Evolutionary conservation across 495 filamentous ascomycete genomes (phyloP).

Genomic region (Platismatia glauca): DNA sequence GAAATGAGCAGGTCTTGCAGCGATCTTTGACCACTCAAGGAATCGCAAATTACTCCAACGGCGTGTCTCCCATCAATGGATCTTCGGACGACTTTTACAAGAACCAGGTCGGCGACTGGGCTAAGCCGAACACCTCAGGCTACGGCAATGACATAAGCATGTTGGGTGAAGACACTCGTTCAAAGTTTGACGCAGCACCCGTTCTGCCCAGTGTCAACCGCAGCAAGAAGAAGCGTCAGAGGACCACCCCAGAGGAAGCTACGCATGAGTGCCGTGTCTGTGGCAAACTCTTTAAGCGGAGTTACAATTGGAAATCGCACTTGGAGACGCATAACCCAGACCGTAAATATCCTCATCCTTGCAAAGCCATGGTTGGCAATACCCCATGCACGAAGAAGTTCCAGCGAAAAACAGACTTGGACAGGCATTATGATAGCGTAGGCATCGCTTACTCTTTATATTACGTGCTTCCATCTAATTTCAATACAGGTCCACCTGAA

Average conservation of each 20-base stretch:
- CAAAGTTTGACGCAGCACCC: slow-evolving; percentile 19
- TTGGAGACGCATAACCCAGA: slow-evolving; percentile 81
- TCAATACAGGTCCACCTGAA: slow-evolving; percentile 56
- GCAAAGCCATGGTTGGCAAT: slow-evolving; percentile 46
- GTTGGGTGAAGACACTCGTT: slow-evolving; percentile 16
- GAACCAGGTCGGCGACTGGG: slow-evolving; percentile 13
- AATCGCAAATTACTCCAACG: slow-evolving; percentile 18
- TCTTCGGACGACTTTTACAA: slow-evolving; percentile 25
- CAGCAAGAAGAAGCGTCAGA: slow-evolving; percentile 39
- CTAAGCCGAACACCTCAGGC: slow-evolving; percentile 12
- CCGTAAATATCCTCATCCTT: slow-evolving; percentile 60
- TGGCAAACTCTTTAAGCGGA: slow-evolving; percentile 71
- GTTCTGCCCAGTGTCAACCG: slow-evolving; percentile 24
- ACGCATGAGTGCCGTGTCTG: slow-evolving; percentile 71
- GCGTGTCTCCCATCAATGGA: slow-evolving; percentile 17
- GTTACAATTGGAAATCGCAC: slow-evolving; percentile 87
- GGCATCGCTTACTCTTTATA: slow-evolving; percentile 25
- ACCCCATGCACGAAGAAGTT: slow-evolving; percentile 57
- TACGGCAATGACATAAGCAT: slow-evolving; percentile 14
- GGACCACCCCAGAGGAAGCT: slow-evolving; percentile 65
- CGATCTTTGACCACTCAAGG: slow-evolving; percentile 19
- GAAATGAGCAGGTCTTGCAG: slow-evolving; percentile 21
- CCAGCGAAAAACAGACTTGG: slow-evolving; percentile 76
- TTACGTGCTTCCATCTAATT: slow-evolving; percentile 19
- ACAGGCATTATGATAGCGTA: slow-evolving; percentile 73